Evolutionary conservation across 2,329 filamentous ascomycete species (phyloP).

Genomic region (Penicillium italicum): DNA sequence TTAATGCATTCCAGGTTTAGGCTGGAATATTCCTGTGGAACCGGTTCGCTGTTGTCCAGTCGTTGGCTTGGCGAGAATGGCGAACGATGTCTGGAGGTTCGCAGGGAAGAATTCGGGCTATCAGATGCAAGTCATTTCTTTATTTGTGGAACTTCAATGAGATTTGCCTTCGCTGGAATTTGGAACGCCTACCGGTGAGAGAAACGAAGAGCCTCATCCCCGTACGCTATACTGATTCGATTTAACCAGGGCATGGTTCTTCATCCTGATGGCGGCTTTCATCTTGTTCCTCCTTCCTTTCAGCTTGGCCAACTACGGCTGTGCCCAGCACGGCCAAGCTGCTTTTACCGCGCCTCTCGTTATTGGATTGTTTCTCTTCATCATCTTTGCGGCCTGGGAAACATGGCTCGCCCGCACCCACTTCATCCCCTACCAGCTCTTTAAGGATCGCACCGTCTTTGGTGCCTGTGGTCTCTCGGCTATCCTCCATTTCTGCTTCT

Average conservation of each 20-base stretch:
- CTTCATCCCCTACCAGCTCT: constrained; percentile 53
- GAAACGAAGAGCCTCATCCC: neutral
- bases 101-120: neutral
- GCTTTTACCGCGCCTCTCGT: constrained; percentile 51
- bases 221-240: neutral
- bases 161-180: neutral
- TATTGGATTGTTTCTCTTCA: constrained; percentile 52
- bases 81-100: neutral
- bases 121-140: neutral
- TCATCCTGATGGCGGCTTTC: constrained; percentile 57
- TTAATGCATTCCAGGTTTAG: neutral
- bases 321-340: constrained; percentile 23
- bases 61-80: neutral
- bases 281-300: constrained; percentile 64
- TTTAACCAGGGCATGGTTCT: constrained; percentile 22
- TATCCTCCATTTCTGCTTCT: constrained; percentile 50
- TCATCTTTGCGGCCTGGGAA: constrained; percentile 55
- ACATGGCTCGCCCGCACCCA: constrained; percentile 49
- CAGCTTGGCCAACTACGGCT: constrained; percentile 45
- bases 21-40: neutral
- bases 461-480: constrained; percentile 51
- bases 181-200: neutral
- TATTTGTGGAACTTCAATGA: neutral
- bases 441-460: constrained; percentile 50
- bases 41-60: neutral